phyloP scores from a whole-genome alignment of 1,284 basidiomycete genomes.

The Cutaneotrichosporon dermatis region DNA sequence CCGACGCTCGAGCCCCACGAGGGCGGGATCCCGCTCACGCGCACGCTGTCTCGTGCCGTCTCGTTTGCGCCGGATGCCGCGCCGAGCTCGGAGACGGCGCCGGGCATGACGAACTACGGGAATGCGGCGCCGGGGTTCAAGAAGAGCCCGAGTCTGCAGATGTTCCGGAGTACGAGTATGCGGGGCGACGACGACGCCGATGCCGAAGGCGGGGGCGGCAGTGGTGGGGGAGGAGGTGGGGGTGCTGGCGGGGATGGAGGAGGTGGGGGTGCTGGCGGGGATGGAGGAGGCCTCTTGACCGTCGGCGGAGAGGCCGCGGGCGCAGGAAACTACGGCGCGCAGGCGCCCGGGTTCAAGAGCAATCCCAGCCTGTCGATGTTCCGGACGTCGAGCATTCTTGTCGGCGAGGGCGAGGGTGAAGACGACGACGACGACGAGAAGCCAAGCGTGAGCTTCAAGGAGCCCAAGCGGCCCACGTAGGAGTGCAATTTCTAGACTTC shows the following conservation, averaged over 20 bases:
- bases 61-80: constrained; percentile 40
- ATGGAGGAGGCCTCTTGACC: no score
- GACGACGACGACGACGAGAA: neutral
- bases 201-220: no score
- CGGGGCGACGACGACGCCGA: constrained; percentile 14
- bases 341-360: constrained; percentile 35
- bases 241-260: neutral
- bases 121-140: constrained; percentile 36
- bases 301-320: no score
- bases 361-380: constrained; percentile 41
- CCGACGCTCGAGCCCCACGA: constrained; percentile 6
- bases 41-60: constrained; percentile 30
- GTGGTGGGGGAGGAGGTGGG: neutral
- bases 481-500: no score
- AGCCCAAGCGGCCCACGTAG: neutral
- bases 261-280: neutral
- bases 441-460: constrained; percentile 9
- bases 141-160: constrained; percentile 34
- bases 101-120: constrained; percentile 37
- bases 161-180: constrained; percentile 39
- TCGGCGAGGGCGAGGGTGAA: neutral
- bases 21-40: constrained; percentile 13
- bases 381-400: constrained; percentile 23
- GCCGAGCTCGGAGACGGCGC: constrained; percentile 38
- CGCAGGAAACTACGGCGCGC: constrained; percentile 40